Percentiles rank a stretch among this genome's conserved stretches.
Conservation (phyloP, 148 eudicot genomes). For the Amaranthus hypochondriacus region DNA sequence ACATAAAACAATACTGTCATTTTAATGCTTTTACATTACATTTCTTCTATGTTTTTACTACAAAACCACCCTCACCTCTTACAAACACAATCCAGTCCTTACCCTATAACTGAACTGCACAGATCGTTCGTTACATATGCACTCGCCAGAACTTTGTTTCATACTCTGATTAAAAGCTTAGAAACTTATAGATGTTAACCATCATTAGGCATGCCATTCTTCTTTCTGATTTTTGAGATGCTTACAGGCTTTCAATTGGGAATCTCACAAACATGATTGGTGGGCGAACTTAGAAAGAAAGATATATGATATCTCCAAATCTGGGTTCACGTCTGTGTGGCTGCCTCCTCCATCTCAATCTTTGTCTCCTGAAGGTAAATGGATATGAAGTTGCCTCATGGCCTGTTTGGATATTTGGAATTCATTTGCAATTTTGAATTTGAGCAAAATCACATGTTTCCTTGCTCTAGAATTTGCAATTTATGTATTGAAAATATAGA, state of each 20-base stretch:
- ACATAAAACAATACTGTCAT: too few species aligned
- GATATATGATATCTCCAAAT: constrained; percentile 70
- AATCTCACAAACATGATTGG: constrained; percentile 86
- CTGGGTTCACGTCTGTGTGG: constrained; percentile 92
- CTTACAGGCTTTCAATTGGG: constrained; percentile 90
- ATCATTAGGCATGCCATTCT: background rate
- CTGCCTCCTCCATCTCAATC: constrained; percentile 83
- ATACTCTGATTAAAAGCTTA: background rate
- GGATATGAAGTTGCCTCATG: background rate
- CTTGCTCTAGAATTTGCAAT: too few species aligned
- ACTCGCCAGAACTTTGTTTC: background rate
- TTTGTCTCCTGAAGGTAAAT: constrained; percentile 66
- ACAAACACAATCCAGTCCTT: too few species aligned
- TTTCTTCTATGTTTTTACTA: too few species aligned
- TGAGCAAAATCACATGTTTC: too few species aligned
- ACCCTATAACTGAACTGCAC: background rate
- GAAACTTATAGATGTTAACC: background rate
- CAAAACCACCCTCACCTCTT: too few species aligned
- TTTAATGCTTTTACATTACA: too few species aligned
- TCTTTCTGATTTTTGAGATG: background rate
- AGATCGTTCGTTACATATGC: too few species aligned
- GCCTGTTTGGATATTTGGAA: too few species aligned
- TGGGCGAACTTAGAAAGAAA: constrained; percentile 70
- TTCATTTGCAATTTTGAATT: too few species aligned
- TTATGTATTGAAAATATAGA: too few species aligned